Evolutionary conservation across 1,284 basidiomycete species (phyloP), one percentile per base, ranked within the genome.

Genomic region (Pyrrhoderma lamaoense): DNA sequence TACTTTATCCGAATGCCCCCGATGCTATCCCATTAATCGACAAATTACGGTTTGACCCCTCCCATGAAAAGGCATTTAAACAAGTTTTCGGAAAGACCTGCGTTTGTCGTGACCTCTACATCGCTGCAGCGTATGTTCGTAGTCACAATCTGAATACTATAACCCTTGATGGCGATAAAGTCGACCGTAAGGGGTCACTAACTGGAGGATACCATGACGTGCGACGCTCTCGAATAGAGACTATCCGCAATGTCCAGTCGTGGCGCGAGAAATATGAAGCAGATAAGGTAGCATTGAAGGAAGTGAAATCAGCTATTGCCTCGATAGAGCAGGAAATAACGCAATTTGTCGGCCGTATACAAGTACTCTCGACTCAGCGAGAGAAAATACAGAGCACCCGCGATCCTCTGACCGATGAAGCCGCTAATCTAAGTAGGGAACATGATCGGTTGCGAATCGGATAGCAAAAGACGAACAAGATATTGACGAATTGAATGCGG

Each of bases 41-140:
- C 56, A 94, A 94, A 66, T 77, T 99, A 51, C 73, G 75, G 2
- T 99, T 85, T 62, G 85, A 94, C 57, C 71, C 71, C 2, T 66
- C 66, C 14, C 86, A 86, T 62, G 72, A 76, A 38, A 87, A 89
- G 58, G 96, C 96, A 0, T 92, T 99, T 67, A 84, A 94, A 63
- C 95, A 98, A 65, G 93, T 99, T n/a, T 99, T 99, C 61, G 93
- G 93, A 31, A 93, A 93, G 67, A 98, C 93, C 0, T 93, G 95
- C 65, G 89, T 99, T 35, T 98, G 95, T 64, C 80, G 86, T 31
- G 91, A 95, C 62, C 79, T 99, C 52, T 85, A 86, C 8, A 87
- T 94, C 59, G 95, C 93, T 7, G 89, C 93, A 3, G 89, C 91
- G 4, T 99, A 98, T 66, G 93, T 95, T 45, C 89, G 95, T 63